phyloP scores from a whole-genome alignment of 331 rosid genomes.

The Prunus yedoensis region DNA sequence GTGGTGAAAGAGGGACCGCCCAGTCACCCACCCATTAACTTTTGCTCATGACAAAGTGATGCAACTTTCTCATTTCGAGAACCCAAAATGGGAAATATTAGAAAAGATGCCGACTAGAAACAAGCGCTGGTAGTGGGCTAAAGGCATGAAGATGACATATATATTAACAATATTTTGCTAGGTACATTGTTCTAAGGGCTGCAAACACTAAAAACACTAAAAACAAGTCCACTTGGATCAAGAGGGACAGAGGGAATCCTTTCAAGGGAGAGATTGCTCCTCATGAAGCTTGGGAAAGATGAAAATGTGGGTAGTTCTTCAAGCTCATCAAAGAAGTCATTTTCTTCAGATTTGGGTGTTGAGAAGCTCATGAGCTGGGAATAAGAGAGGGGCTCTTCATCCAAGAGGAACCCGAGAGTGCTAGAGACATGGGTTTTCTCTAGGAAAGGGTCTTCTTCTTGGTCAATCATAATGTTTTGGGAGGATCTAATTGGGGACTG shows the following conservation, averaged over 20 bases:
- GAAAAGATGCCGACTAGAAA: slow-evolving; percentile 26
- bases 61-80: slow-evolving; percentile 27
- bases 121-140: slow-evolving; percentile 22
- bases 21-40: slow-evolving; percentile 30
- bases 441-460: slow-evolving; percentile 45
- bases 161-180: slow-evolving; percentile 20
- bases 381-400: slow-evolving; percentile 48
- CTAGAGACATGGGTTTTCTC: no score
- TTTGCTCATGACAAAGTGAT: slow-evolving; percentile 25
- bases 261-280: slow-evolving; percentile 57
- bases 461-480: slow-evolving; percentile 36
- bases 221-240: slow-evolving; percentile 42
- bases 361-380: slow-evolving; percentile 44
- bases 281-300: slow-evolving; percentile 55
- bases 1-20: slow-evolving; percentile 10
- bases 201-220: slow-evolving; percentile 14
- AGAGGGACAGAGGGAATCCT: slow-evolving; percentile 76
- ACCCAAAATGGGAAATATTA: neutral
- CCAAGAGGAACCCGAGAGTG: slow-evolving; percentile 28
- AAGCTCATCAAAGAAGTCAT: slow-evolving; percentile 85
- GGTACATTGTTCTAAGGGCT: slow-evolving; percentile 47
- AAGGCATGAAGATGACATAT: neutral
- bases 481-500: slow-evolving; percentile 43
- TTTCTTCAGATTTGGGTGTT: slow-evolving; percentile 50
- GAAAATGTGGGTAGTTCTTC: slow-evolving; percentile 80